These are phyloP conservation scores for Cenchrus purpureus DNA, from an alignment of 176 grass and related monocot species.

Conservation along the genomic window DNA sequence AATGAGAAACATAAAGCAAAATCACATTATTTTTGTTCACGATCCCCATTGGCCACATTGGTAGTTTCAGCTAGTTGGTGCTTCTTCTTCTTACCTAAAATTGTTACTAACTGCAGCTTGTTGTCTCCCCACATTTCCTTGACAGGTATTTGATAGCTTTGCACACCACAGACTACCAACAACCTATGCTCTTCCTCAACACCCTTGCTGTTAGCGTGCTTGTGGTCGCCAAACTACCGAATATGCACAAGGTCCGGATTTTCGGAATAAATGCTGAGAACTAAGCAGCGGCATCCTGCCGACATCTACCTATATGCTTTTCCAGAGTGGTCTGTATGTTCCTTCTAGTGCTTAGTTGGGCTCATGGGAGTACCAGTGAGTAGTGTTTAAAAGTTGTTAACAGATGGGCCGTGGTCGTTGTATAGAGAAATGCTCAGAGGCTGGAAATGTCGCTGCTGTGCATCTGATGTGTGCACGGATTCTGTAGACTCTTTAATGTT, in stretches of 20 bases:
- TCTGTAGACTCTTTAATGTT: conserved; percentile 49
- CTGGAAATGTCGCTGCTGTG: conserved; percentile 39
- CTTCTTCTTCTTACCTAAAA: neutral
- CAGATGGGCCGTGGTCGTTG: conserved; percentile 37
- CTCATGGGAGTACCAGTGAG: conserved; percentile 2
- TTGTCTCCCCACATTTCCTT: conserved; percentile 3
- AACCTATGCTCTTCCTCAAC: conserved; percentile 78
- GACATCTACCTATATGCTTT: conserved; percentile 28
- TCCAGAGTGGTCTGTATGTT: conserved; percentile 29
- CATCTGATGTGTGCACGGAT: conserved; percentile 41
- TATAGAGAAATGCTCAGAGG: conserved; percentile 44
- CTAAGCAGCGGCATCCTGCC: conserved; percentile 26
- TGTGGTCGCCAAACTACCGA: conserved; percentile 73
- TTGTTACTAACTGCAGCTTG: conserved; percentile 7
- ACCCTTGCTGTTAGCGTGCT: conserved; percentile 60
- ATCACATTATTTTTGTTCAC: neutral
- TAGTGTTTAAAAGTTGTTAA: conserved; percentile 35
- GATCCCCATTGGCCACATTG: neutral
- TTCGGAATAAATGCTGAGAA: conserved; percentile 73
- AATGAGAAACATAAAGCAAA: neutral
- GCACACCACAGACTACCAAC: conserved; percentile 76
- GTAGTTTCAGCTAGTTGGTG: neutral
- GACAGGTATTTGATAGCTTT: conserved; percentile 74
- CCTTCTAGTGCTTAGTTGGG: conserved; percentile 8
- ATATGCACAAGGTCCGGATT: conserved; percentile 79